Evolutionary conservation across 148 eudicot genomes (phyloP), one percentile per base, ranked within the genome.

Genomic region (Fagopyrum homotropicum): DNA sequence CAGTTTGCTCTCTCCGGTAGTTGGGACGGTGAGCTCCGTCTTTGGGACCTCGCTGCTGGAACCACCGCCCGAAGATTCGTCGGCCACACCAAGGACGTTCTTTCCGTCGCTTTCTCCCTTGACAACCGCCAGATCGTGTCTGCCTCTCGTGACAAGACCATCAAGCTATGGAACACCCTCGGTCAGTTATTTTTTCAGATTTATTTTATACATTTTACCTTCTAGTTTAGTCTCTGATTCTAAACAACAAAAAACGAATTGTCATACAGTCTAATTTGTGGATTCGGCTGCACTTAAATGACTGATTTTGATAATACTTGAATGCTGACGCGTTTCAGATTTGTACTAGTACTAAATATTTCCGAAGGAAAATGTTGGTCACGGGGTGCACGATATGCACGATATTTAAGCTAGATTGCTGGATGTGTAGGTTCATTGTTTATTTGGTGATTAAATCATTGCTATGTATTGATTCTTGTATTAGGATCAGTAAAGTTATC

Each of bases 41-140:
- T 80, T 6, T 80, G 80, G 83, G 80, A 80, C 64, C 83, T 80
- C 68, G 73, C 83, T 48, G 15, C 69, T 11, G 66, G 70, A 45
- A 68, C 66, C 59, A 63, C 66, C 29, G 54, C 76, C 29, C 44
- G 73, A 50, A 68, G 80, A 43, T 90, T 35, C 76, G 87, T 84
- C 4, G 95, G 91, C 5, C 95, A 90, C 84, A 79, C 89, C 47
- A 90, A 90, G 75, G 95, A 90, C 73, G 95, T 86, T 4, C 83
- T 90, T 55, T 88, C 89, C 29, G 95, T 88, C 7, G 90, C 91
- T 3, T 88, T 90, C 83, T 88, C 91, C 5, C 78, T 88, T 22
- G 95, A 90, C 59, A 90, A 90, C 80, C 87, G 95, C 46, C 91
- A 88, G 87, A 90, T 90, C 75, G 90, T 88, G 1, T 90, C 91